phyloP scores from a whole-genome alignment of 768 basidiomycete genomes.

The Russula lepida region DNA sequence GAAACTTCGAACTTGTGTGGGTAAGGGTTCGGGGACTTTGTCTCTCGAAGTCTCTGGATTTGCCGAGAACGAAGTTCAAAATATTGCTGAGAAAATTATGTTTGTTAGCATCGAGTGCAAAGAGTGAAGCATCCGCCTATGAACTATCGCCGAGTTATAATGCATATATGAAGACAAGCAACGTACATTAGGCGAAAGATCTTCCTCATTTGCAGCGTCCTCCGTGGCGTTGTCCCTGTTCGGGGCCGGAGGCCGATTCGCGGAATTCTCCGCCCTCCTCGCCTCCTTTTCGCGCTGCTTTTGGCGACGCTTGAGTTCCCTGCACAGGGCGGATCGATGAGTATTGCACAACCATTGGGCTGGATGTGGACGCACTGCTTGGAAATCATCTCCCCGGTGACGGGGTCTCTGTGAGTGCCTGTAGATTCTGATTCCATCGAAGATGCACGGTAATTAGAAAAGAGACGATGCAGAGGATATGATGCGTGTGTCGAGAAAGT shows the following conservation, averaged over 20 bases:
- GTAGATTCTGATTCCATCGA: constrained; percentile 34
- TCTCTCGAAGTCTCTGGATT: constrained; percentile 77
- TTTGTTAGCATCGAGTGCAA: neutral
- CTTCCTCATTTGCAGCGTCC: constrained; percentile 52
- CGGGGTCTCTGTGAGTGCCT: constrained; percentile 58
- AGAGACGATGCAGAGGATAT: neutral
- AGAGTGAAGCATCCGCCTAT: neutral
- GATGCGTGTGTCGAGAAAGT: neutral
- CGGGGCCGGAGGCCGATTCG: constrained; percentile 38
- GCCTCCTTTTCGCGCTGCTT: constrained; percentile 69
- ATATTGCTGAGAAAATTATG: constrained; percentile 65
- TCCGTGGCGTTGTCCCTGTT: constrained; percentile 30
- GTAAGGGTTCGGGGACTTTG: constrained; percentile 87
- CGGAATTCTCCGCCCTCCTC: constrained; percentile 72
- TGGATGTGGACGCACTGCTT: constrained; percentile 60
- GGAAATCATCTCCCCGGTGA: constrained; percentile 95
- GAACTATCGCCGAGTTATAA: neutral
- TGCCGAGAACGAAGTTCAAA: constrained; percentile 87
- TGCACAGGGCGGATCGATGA: constrained; percentile 32
- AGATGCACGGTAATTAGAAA: neutral
- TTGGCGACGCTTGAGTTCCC: constrained; percentile 90
- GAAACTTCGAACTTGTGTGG: constrained; percentile 98
- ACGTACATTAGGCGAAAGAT: constrained; percentile 86
- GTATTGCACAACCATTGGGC: neutral
- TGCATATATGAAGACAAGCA: neutral